Evolutionary conservation across 2,329 filamentous ascomycete genomes (phyloP).

Genomic region (Talaromyces verruculosus): DNA sequence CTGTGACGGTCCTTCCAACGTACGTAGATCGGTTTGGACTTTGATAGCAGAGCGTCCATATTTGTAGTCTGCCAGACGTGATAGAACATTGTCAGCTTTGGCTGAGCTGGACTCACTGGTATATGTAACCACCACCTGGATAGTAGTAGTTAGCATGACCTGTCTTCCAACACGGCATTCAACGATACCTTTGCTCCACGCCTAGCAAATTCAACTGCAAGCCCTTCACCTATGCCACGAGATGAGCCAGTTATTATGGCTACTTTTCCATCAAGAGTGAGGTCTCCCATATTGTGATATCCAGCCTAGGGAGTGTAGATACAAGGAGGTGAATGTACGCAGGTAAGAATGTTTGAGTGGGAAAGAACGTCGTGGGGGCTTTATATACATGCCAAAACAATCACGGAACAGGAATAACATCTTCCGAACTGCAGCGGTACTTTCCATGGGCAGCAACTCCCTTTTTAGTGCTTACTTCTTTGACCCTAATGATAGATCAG

Average conservation of each 20-base stretch:
- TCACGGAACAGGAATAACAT: neutral
- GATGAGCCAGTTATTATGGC: conserved; percentile 55
- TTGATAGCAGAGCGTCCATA: conserved; percentile 12
- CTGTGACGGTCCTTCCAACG: conserved; percentile 1
- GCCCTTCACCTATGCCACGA: conserved; percentile 52
- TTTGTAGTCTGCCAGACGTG: neutral
- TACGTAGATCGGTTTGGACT: conserved; percentile 16
- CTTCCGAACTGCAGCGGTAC: neutral
- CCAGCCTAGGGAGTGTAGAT: neutral
- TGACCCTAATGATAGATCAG: neutral
- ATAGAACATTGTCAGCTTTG: neutral
- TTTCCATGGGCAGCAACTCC: neutral
- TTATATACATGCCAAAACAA: neutral
- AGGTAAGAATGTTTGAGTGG: neutral
- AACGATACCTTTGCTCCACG: conserved; percentile 41
- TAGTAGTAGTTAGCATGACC: neutral
- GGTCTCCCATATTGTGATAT: neutral
- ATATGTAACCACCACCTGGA: conserved; percentile 5
- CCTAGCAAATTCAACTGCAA: conserved; percentile 51
- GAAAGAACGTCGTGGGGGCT: neutral
- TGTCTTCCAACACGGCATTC: conserved; percentile 15
- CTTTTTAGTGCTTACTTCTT: neutral
- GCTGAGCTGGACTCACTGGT: neutral
- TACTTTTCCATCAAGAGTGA: conserved; percentile 31
- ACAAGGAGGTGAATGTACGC: neutral